These are phyloP conservation scores for Podila clonocystis DNA, from an alignment of 192 early-diverging fungal genomes.

Conservation along the genomic window DNA sequence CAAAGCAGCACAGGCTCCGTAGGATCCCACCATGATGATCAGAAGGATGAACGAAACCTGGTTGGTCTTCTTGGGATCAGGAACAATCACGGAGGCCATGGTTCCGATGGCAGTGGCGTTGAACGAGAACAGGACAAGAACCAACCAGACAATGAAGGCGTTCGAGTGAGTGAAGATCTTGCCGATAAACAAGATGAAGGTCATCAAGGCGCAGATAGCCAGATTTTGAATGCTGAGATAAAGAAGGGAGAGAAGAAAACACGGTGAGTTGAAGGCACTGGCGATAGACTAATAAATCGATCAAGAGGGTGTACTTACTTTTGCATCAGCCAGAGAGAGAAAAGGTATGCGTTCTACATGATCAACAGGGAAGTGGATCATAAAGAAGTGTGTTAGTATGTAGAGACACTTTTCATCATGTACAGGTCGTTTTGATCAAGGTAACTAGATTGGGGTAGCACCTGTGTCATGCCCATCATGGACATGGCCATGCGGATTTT, in stretches of 20 bases:
- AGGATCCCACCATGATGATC: conserved; percentile 21
- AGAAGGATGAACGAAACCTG: conserved; percentile 25
- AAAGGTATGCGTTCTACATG: conserved; percentile 17
- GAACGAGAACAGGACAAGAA: conserved; percentile 52
- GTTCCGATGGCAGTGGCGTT: conserved; percentile 38
- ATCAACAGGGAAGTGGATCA: not conserved
- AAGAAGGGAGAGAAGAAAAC: not conserved
- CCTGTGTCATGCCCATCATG: conserved; percentile 47
- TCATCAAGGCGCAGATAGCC: conserved; percentile 35
- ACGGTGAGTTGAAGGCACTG: not conserved
- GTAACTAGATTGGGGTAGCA: not conserved
- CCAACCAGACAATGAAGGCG: conserved; percentile 38
- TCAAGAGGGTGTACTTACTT: conserved; percentile 18
- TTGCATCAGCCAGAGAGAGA: conserved; percentile 45
- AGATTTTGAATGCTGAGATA: conserved; percentile 29
- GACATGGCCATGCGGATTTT: conserved; percentile 44
- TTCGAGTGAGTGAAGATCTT: conserved; percentile 34
- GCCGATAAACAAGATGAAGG: conserved; percentile 46
- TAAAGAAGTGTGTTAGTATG: too few relatives aligned
- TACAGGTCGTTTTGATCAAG: not conserved
- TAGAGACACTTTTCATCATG: too few relatives aligned
- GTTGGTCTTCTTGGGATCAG: conserved; percentile 50
- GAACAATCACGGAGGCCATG: conserved; percentile 29
- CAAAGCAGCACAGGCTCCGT: conserved; percentile 30
- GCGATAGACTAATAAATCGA: not conserved